Conservation (phyloP, 257 asterid genomes). For the Ophiorrhiza pumila region DNA sequence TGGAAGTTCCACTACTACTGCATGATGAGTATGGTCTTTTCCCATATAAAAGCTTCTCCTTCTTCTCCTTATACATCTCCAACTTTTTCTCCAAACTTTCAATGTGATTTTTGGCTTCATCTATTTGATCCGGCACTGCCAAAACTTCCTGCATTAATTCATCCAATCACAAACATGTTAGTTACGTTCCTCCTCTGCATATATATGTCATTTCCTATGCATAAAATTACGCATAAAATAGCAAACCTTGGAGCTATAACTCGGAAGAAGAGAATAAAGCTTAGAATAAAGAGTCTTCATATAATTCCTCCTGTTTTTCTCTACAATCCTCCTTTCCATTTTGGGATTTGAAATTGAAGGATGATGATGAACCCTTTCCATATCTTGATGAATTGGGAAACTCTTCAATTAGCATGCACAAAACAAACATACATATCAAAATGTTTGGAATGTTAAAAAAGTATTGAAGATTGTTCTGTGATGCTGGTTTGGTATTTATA, state of each 20-base stretch:
- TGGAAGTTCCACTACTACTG: conserved; percentile 11
- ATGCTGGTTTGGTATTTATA: neutral
- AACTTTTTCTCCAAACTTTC: conserved; percentile 27
- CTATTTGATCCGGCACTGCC: conserved; percentile 46
- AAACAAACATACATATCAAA: neutral
- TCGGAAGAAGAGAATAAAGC: conserved; percentile 43
- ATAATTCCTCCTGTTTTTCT: conserved; percentile 47
- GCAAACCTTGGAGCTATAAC: conserved; percentile 31
- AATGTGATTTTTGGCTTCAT: conserved; percentile 39
- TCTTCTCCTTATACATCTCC: conserved; percentile 30
- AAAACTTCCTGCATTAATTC: conserved; percentile 29
- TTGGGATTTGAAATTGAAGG: conserved; percentile 22
- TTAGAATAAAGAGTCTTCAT: conserved; percentile 39
- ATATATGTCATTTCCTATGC: neutral
- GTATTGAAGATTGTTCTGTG: neutral
- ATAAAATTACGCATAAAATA: neutral
- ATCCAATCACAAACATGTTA: neutral
- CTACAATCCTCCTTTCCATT: conserved; percentile 49
- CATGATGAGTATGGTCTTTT: conserved; percentile 16
- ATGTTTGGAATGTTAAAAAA: neutral
- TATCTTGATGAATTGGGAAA: neutral
- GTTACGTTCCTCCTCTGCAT: neutral
- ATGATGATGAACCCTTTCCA: conserved; percentile 10
- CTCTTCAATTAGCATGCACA: neutral
- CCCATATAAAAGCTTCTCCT: conserved; percentile 23